phyloP scores from a whole-genome alignment of 768 basidiomycete genomes.

The Lepiota brunneoincarnata region DNA sequence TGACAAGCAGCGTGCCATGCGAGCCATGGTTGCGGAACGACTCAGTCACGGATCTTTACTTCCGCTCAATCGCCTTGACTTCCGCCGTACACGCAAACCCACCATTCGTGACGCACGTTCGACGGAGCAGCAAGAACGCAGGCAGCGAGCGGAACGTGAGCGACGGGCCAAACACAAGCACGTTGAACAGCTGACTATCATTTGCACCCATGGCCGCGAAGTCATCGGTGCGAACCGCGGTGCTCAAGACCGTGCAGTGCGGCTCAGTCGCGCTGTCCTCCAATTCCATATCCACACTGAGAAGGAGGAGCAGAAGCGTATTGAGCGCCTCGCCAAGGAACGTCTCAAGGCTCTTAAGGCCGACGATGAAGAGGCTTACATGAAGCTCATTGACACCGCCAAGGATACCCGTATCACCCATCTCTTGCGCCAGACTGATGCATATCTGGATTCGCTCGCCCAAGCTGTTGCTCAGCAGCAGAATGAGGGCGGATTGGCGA shows the following conservation, averaged over 20 bases:
- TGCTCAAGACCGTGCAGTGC: constrained; percentile 63
- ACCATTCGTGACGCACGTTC: constrained; percentile 84
- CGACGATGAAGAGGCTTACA: constrained; percentile 99
- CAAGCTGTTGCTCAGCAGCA: constrained; percentile 94
- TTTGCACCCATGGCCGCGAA: constrained; percentile 80
- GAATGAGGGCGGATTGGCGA: constrained; percentile 53
- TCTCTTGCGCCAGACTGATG: constrained; percentile 88
- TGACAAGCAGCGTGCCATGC: constrained; percentile 87
- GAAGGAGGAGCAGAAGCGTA: constrained; percentile 96
- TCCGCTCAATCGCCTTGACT: constrained; percentile 88
- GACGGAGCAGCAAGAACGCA: constrained; percentile 87
- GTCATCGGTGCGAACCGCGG: constrained; percentile 64
- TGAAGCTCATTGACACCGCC: constrained; percentile 97
- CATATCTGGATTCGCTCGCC: constrained; percentile 92
- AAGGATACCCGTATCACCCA: constrained; percentile 99
- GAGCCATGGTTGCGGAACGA: constrained; percentile 82
- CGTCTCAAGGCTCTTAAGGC: constrained; percentile 96
- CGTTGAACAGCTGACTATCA: constrained; percentile 86
- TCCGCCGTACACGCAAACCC: constrained; percentile 83
- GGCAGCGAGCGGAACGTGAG: constrained; percentile 90
- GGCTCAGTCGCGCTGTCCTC: constrained; percentile 78
- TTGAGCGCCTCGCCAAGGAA: constrained; percentile 95
- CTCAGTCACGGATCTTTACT: constrained; percentile 86
- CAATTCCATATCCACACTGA: constrained; percentile 88
- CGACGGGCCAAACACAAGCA: constrained; percentile 95